phyloP scores from a whole-genome alignment of 2,329 filamentous ascomycete genomes.

The Arthroderma uncinatum region DNA sequence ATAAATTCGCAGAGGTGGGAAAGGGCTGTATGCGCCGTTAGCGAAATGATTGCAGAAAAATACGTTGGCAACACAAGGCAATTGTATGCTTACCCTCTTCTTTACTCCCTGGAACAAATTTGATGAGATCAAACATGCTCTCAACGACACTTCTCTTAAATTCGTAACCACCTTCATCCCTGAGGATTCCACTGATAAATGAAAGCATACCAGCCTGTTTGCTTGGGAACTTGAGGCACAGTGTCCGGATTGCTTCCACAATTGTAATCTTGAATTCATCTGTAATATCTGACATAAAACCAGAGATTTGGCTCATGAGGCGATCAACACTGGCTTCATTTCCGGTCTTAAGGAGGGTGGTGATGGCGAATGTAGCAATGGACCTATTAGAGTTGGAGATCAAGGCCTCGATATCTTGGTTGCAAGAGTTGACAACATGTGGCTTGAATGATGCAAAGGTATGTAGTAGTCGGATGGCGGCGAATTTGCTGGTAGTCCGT shows the following conservation, averaged over 20 bases:
- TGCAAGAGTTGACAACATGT: slow-evolving; percentile 80
- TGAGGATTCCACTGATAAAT: slow-evolving; percentile 91
- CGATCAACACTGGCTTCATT: slow-evolving; percentile 96
- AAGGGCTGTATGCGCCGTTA: slow-evolving; percentile 47
- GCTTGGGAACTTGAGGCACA: slow-evolving; percentile 94
- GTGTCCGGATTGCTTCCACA: slow-evolving; percentile 89
- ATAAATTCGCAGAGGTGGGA: slow-evolving; percentile 98
- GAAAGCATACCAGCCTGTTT: slow-evolving; percentile 97
- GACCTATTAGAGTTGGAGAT: slow-evolving; percentile 96
- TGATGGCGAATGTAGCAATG: slow-evolving; percentile 96
- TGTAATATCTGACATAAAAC: slow-evolving; percentile 97
- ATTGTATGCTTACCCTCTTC: slow-evolving; percentile 43
- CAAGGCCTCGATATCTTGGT: slow-evolving; percentile 91
- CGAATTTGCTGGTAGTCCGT: slow-evolving; percentile 91
- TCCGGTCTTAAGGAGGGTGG: slow-evolving; percentile 92
- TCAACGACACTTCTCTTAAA: slow-evolving; percentile 97
- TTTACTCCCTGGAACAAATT: slow-evolving; percentile 84
- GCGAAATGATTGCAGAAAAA: slow-evolving; percentile 1
- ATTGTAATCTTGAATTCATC: slow-evolving; percentile 99
- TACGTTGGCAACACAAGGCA: not conserved
- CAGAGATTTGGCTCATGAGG: slow-evolving; percentile 95
- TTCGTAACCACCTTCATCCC: slow-evolving; percentile 94
- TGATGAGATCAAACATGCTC: slow-evolving; percentile 98
- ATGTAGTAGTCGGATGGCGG: slow-evolving; percentile 90
- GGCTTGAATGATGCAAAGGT: slow-evolving; percentile 96